Evolutionary conservation across 495 filamentous ascomycete species (phyloP).

Genomic region (Aspergillus cristatus): DNA sequence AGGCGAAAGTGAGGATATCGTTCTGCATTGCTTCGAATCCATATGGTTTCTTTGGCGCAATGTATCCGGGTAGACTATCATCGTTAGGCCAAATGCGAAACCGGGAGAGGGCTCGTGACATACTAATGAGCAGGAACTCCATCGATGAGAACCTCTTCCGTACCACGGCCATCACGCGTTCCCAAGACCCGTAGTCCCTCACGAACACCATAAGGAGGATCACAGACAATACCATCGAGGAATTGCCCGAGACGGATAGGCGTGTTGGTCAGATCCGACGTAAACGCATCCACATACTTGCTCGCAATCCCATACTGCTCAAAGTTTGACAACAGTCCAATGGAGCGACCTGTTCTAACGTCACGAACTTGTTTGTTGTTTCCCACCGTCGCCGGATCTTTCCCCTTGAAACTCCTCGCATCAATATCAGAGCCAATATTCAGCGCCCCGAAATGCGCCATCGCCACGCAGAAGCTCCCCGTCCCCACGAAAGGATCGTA

Average conservation of each 20-base stretch:
- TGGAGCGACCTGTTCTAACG: no score
- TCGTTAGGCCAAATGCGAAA: slow-evolving; percentile 4
- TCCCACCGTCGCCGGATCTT: slow-evolving; percentile 38
- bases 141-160: slow-evolving; percentile 55
- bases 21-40: slow-evolving; percentile 82
- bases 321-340: slow-evolving; percentile 65
- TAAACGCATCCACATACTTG: slow-evolving; percentile 64
- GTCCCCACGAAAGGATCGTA: slow-evolving; percentile 96
- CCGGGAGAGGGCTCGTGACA: slow-evolving; percentile 10
- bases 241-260: slow-evolving; percentile 52
- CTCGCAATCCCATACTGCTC: slow-evolving; percentile 64
- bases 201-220: slow-evolving; percentile 95
- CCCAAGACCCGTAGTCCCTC: slow-evolving; percentile 87
- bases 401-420: slow-evolving; percentile 73
- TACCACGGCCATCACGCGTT: slow-evolving; percentile 53
- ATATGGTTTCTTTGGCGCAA: slow-evolving; percentile 86
- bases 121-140: slow-evolving; percentile 64
- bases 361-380: no score
- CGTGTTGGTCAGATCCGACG: slow-evolving; percentile 82
- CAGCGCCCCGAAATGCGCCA: slow-evolving; percentile 78
- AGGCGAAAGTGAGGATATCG: slow-evolving; percentile 78
- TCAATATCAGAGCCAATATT: slow-evolving; percentile 88
- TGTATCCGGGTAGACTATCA: slow-evolving; percentile 61
- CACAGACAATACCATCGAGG: slow-evolving; percentile 90
- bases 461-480: slow-evolving; percentile 79